phyloP scores from a whole-genome alignment of 1,284 basidiomycete genomes.

The Melampsora americana region DNA sequence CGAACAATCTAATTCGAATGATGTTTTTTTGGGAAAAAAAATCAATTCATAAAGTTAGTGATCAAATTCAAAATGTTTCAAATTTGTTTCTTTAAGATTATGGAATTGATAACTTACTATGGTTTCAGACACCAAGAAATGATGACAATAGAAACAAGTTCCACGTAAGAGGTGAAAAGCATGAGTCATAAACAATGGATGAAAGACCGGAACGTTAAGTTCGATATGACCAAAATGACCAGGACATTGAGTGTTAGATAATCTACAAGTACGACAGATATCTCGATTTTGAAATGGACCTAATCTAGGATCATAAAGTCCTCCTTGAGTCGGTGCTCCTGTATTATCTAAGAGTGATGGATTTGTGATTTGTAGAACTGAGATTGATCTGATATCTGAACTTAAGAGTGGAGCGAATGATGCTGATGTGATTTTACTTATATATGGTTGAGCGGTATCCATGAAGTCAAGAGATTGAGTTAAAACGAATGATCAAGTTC shows the following conservation, averaged over 20 bases:
- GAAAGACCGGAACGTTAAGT: slow-evolving; percentile 89
- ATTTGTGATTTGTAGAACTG: slow-evolving; percentile 94
- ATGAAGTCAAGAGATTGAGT: slow-evolving; percentile 57
- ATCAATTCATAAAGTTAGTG: not conserved
- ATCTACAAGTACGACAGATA: slow-evolving; percentile 86
- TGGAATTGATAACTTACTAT: slow-evolving; percentile 64
- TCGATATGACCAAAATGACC: slow-evolving; percentile 99
- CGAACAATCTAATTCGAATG: slow-evolving; percentile 64
- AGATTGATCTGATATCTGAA: slow-evolving; percentile 87
- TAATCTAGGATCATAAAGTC: slow-evolving; percentile 90
- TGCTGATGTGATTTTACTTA: slow-evolving; percentile 75
- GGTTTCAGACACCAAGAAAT: slow-evolving; percentile 76
- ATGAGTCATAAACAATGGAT: slow-evolving; percentile 93
- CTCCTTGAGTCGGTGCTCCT: slow-evolving; percentile 84
- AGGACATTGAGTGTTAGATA: slow-evolving; percentile 88
- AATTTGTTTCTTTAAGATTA: too few relatives aligned
- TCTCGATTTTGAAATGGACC: slow-evolving; percentile 83
- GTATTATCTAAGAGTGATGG: slow-evolving; percentile 89
- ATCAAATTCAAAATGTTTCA: too few relatives aligned
- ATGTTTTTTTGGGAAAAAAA: too few relatives aligned
- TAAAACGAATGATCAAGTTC: too few relatives aligned
- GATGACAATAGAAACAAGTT: slow-evolving; percentile 93
- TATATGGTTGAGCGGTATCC: slow-evolving; percentile 88
- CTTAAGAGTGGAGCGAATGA: slow-evolving; percentile 92
- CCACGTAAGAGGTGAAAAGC: slow-evolving; percentile 83